Base-by-base conservation (phyloP, 148 eudicot species). In the Simmondsia chinensis region DNA sequence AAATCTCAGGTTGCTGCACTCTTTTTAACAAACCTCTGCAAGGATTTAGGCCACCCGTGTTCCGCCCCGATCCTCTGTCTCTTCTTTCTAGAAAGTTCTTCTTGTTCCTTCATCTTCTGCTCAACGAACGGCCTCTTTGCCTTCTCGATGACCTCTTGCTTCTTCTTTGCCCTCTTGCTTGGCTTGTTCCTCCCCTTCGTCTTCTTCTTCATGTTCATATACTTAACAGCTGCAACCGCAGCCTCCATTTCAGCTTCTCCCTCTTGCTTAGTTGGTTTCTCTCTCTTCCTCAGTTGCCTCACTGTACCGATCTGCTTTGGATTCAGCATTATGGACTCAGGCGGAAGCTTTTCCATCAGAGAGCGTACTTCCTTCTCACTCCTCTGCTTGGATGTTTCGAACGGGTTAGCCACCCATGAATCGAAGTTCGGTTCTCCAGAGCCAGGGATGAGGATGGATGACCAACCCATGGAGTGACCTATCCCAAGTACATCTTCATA, bases 381-480 rank as follows among this genome's bases (percentile, higher is more conserved):
- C 48, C 96, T 52, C 52, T 82, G 87, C 43, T 76, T 87, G 2
- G 77, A 34, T n/a, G 87, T 87, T 49, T 87, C 96, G 38, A 56
- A 82, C 1, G 93, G 96, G 25, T 87, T 82, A 5, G 96, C 94
- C 22, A 87, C 87, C 77, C 77, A 82, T 9, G 82, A 50, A 57
- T 82, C 96, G n/a, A 75, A 86, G 48, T 86, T 86, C 32, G 96
- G 87, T 38, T 86, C 96, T 18, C 96, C 96, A 7, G 96, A 72
- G 20, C 96, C 96, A 1, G 96, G 87, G 18, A 87, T 62, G 17
- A 87, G 69, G 50, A 87, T 74, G 1, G 93, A 87, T 25, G 96
- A 79, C 81, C 74, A 87, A 25, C 96, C 96, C 73, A 59, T 71
- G 20, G 96, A 82, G 52, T 86, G 96, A 28, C 96, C 96, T 21